Conservation (phyloP, 2,329 filamentous ascomycete genomes). For the Monilinia fructigena region DNA sequence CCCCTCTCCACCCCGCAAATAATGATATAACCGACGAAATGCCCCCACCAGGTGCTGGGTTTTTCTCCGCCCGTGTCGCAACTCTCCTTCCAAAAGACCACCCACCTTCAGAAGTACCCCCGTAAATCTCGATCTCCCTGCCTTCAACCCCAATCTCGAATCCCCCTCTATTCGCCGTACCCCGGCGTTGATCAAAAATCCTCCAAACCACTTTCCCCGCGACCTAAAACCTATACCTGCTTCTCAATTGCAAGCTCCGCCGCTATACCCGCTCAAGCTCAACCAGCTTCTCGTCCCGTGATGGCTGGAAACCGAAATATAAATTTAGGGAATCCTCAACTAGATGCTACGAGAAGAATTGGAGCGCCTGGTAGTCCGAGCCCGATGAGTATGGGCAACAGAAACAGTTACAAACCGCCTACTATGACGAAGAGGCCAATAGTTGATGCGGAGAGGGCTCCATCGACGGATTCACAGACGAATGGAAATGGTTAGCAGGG, state of each 20-base stretch:
- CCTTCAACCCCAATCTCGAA: constrained; percentile 72
- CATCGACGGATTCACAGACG: constrained; percentile 36
- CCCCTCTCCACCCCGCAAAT: constrained; percentile 32
- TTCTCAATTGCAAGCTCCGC: constrained; percentile 33
- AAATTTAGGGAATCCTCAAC: constrained; percentile 1
- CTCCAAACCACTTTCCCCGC: constrained; percentile 68
- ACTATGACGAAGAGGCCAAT: constrained; percentile 51
- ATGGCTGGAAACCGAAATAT: background rate
- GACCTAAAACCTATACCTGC: constrained; percentile 52
- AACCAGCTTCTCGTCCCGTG: background rate
- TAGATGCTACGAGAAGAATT: constrained; percentile 55
- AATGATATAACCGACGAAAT: constrained; percentile 27
- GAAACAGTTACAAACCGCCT: constrained; percentile 57
- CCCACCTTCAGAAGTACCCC: constrained; percentile 32
- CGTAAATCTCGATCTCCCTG: constrained; percentile 48
- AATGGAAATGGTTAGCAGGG: constrained; percentile 37
- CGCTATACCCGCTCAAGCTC: constrained; percentile 39
- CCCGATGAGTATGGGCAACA: constrained; percentile 51
- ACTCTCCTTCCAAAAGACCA: constrained; percentile 51
- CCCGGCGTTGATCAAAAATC: constrained; percentile 75
- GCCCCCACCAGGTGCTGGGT: constrained; percentile 46
- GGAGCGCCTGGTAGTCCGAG: constrained; percentile 56
- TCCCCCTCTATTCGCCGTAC: constrained; percentile 88
- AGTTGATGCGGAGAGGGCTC: constrained; percentile 29
- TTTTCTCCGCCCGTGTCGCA: constrained; percentile 69